Conservation (phyloP, 768 basidiomycete species). For the Cystobasidium ongulense region DNA sequence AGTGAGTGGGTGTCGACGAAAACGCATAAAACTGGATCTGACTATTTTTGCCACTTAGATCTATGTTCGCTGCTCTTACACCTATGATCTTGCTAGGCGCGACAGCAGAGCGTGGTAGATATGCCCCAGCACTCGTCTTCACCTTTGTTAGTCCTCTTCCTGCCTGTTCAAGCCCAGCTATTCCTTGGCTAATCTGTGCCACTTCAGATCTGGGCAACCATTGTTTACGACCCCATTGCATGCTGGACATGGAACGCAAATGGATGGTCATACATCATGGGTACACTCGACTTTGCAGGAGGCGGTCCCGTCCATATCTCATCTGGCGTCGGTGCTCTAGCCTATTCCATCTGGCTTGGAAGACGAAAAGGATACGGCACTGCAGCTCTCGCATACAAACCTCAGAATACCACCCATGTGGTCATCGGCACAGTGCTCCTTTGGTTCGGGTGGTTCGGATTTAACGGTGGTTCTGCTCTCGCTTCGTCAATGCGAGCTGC, state of each 20-base stretch:
- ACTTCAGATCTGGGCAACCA: conserved; percentile 27
- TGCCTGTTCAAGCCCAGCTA: not conserved
- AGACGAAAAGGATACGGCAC: conserved; percentile 50
- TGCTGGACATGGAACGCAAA: conserved; percentile 58
- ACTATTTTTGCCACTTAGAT: not conserved
- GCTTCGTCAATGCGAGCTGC: conserved; percentile 78
- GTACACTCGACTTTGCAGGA: conserved; percentile 82
- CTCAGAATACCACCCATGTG: conserved; percentile 65
- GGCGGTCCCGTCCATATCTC: conserved; percentile 83
- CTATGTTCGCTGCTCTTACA: not conserved
- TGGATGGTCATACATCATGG: conserved; percentile 73
- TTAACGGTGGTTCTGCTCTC: conserved; percentile 87
- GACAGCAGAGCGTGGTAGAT: conserved; percentile 47
- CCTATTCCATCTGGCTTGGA: conserved; percentile 79
- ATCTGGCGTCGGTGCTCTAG: conserved; percentile 73
- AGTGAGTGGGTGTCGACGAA: conserved; percentile 48
- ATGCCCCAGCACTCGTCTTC: conserved; percentile 47
- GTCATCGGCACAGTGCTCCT: conserved; percentile 82
- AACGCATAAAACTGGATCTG: too few species aligned
- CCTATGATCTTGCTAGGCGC: conserved; percentile 43
- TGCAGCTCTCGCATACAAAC: conserved; percentile 43
- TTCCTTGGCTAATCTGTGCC: not conserved
- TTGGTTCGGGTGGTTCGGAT: conserved; percentile 57
- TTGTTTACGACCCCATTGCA: conserved; percentile 49
- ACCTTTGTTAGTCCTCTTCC: conserved; percentile 45